Evolutionary conservation across 495 filamentous ascomycete species (phyloP).

Genomic region (Xylaria longipes): DNA sequence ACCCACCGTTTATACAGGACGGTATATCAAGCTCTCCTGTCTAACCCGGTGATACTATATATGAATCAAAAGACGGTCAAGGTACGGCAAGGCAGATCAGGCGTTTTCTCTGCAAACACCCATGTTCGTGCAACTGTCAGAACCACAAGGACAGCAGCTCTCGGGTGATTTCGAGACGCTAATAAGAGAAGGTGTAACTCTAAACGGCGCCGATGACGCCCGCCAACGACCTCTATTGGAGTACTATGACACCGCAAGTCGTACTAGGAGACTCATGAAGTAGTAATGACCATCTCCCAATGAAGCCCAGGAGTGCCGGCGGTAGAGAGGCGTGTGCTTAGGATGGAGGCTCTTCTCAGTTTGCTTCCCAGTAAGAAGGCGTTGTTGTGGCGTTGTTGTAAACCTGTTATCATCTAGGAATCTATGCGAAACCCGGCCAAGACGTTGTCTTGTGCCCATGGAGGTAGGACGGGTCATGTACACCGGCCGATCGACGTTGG

Average conservation of each 20-base stretch:
- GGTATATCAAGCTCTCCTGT: background rate
- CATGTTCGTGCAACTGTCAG: background rate
- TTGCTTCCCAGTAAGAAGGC: background rate
- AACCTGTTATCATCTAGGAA: background rate
- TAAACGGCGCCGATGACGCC: background rate
- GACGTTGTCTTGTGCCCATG: background rate
- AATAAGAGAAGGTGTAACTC: background rate
- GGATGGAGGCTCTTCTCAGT: background rate
- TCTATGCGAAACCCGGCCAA: background rate
- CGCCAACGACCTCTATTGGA: background rate
- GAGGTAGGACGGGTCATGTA: background rate
- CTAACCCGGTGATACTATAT: background rate
- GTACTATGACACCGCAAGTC: background rate
- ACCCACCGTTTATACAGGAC: background rate
- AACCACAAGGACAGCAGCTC: too few relatives aligned
- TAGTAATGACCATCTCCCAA: background rate
- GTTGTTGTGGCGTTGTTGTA: background rate
- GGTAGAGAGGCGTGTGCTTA: background rate
- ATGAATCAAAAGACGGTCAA: background rate
- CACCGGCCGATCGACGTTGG: background rate
- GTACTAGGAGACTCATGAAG: background rate
- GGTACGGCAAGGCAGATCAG: constrained; percentile 12
- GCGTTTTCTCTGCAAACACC: background rate
- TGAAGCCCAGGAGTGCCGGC: background rate
- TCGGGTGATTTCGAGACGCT: background rate